Conservation (phyloP, 2,329 filamentous ascomycete species). For the Colletotrichum eleusines region DNA sequence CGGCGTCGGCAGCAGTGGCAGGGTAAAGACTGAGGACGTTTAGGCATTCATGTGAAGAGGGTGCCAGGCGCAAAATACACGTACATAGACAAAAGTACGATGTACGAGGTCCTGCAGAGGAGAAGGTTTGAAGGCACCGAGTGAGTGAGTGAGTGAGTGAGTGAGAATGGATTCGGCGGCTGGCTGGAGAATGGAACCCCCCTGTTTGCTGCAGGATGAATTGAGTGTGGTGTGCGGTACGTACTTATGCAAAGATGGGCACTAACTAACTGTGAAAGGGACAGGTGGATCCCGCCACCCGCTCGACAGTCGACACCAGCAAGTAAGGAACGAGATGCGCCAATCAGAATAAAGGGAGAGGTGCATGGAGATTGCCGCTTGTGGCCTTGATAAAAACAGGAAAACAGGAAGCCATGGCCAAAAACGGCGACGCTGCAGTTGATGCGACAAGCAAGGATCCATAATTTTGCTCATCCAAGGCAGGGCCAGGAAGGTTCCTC, state of each 20-base stretch:
- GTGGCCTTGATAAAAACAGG: constrained; percentile 23
- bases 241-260: constrained; percentile 11
- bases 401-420: not conserved
- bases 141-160: not conserved
- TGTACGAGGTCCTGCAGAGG: not conserved
- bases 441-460: not conserved
- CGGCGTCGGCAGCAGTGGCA: constrained; percentile 31
- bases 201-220: constrained; percentile 4
- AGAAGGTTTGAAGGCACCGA: no score
- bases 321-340: constrained; percentile 10
- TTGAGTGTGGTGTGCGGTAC: constrained; percentile 1
- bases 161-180: not conserved
- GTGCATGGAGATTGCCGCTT: constrained; percentile 23
- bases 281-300: constrained; percentile 20
- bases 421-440: constrained; percentile 18
- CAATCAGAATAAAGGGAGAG: constrained; percentile 10
- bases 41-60: not conserved
- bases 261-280: constrained; percentile 17
- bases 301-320: constrained; percentile 16
- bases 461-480: not conserved
- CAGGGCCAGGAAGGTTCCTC: no score
- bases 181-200: not conserved
- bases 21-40: not conserved
- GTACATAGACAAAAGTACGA: no score
- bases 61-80: no score